Percentiles rank a stretch among this genome's conserved stretches.
These are phyloP conservation scores for Grosmannia huntii DNA, from an alignment of 2,329 filamentous ascomycete genomes.

Conservation along the genomic window DNA sequence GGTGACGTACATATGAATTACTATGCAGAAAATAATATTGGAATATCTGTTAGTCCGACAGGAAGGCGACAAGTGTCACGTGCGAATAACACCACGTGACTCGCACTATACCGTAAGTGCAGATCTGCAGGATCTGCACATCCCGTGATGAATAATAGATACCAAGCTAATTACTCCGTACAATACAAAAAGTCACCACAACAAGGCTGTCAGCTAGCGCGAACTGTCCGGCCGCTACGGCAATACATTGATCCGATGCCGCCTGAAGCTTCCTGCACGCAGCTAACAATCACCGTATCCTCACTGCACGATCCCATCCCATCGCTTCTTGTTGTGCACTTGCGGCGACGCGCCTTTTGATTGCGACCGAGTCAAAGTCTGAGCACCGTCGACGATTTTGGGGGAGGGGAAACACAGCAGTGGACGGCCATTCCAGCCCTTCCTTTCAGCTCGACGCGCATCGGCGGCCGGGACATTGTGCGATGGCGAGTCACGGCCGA, in stretches of 20 bases:
- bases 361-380: neutral
- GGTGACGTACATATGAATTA: no score
- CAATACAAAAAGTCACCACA: no score
- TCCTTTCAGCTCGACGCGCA: neutral
- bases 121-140: no score
- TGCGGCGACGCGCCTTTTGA: neutral
- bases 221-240: neutral
- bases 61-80: no score
- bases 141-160: no score
- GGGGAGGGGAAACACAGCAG: neutral
- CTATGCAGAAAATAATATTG: no score
- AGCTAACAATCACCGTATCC: neutral
- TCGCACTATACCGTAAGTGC: no score
- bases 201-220: neutral
- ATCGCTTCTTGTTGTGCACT: neutral
- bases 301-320: neutral
- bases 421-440: neutral
- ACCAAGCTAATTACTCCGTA: no score
- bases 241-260: neutral
- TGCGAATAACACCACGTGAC: no score
- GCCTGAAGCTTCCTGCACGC: neutral
- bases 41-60: no score
- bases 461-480: neutral
- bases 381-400: no score
- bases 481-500: neutral